Evolutionary conservation across 1,139 yeast genomes (phyloP).

Genomic region (Suhomyces taliae): DNA sequence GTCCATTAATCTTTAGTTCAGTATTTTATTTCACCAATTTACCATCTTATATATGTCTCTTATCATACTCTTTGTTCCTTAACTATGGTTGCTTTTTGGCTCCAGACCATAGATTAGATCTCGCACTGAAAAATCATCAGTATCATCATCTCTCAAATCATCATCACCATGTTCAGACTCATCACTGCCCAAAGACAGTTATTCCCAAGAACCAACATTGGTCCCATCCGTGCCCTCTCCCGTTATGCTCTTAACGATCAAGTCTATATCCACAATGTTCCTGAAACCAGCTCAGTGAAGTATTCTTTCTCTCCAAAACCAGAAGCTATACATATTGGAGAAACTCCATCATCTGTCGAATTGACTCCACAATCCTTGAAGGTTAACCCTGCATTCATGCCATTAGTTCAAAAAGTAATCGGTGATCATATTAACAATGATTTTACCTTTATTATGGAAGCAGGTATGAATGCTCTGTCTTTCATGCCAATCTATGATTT

Average conservation of each 20-base stretch:
- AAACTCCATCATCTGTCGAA: conserved; percentile 12
- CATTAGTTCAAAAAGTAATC: conserved; percentile 29
- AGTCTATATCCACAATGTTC: conserved; percentile 24
- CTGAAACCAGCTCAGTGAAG: conserved; percentile 8
- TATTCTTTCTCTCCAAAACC: conserved; percentile 39
- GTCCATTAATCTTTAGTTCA: too few species aligned
- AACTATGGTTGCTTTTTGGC: too few species aligned
- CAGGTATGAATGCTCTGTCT: conserved; percentile 54
- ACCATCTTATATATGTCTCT: too few species aligned
- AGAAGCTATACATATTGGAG: conserved; percentile 30
- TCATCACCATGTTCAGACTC: background rate
- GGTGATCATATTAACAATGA: conserved; percentile 40
- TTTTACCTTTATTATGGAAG: conserved; percentile 60
- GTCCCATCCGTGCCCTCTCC: background rate
- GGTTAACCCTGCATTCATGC: conserved; percentile 29
- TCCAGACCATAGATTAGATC: too few species aligned
- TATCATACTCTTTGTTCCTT: too few species aligned
- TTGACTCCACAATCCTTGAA: conserved; percentile 27
- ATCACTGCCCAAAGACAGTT: background rate
- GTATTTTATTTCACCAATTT: too few species aligned
- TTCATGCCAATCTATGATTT: conserved; percentile 76
- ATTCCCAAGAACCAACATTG: background rate
- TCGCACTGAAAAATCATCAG: too few species aligned
- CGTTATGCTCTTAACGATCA: conserved; percentile 21
- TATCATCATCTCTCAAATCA: too few species aligned